A percentile compares a stretch with the other conserved stretches of the same genome.
Evolutionary conservation across 345 rosid genomes (phyloP).

Genomic region (Lepidium didymum): DNA sequence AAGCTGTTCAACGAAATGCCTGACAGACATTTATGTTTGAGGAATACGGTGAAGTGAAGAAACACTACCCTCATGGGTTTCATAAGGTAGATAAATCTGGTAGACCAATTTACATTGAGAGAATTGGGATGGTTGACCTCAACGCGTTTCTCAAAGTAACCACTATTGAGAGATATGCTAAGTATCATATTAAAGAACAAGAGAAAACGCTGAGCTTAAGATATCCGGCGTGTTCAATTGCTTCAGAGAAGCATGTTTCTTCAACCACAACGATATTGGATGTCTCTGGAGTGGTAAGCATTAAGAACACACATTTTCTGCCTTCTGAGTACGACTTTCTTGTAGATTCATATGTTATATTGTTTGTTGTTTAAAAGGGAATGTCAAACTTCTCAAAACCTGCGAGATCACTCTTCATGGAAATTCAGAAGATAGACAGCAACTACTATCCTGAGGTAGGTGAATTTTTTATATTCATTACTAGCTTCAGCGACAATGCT

Average conservation of each 20-base stretch:
- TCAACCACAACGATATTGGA: slow-evolving; percentile 82
- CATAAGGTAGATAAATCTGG: slow-evolving; percentile 89
- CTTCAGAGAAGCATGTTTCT: slow-evolving; percentile 59
- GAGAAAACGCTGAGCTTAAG: slow-evolving; percentile 71
- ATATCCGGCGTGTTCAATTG: slow-evolving; percentile 82
- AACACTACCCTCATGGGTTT: slow-evolving; percentile 84
- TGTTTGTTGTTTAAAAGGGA: slow-evolving; percentile 36
- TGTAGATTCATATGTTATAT: background rate
- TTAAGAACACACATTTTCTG: background rate
- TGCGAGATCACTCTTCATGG: slow-evolving; percentile 65
- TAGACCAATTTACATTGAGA: slow-evolving; percentile 82
- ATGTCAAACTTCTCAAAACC: slow-evolving; percentile 72
- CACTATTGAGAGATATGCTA: slow-evolving; percentile 59
- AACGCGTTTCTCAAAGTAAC: slow-evolving; percentile 66
- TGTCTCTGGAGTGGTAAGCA: slow-evolving; percentile 72
- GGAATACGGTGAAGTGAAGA: slow-evolving; percentile 78
- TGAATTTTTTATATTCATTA: background rate
- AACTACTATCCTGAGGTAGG: slow-evolving; percentile 84
- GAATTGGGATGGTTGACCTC: slow-evolving; percentile 78
- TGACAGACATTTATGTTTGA: slow-evolving; percentile 68
- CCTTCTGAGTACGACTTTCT: background rate
- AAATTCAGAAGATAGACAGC: slow-evolving; percentile 71
- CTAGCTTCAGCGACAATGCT: background rate
- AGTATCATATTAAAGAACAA: slow-evolving; percentile 83
- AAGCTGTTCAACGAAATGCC: background rate